Conservation (phyloP, 1,284 basidiomycete genomes). For the Fomitopsis pinicola region DNA sequence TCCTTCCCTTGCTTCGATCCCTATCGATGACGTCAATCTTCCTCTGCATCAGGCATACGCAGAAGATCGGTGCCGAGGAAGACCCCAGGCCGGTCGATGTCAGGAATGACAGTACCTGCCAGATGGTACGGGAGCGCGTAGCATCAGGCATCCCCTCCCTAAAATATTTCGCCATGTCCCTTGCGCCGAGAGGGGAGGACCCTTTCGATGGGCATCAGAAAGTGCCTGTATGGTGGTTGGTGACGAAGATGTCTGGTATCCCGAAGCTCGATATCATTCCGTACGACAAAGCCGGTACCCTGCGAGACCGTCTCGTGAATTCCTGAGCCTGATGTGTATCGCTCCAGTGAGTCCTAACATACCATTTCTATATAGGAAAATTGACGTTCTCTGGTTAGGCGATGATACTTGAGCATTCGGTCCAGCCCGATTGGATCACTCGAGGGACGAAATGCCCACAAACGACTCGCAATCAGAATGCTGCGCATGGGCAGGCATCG, state of each 20-base stretch:
- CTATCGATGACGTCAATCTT: not conserved
- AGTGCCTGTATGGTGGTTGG: conserved; percentile 5
- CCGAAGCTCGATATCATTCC: not conserved
- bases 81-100: not conserved
- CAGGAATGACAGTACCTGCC: not conserved
- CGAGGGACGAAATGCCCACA: too few species aligned
- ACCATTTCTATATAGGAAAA: too few species aligned
- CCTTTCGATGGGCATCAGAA: not conserved
- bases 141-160: not conserved
- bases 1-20: conserved; percentile 1
- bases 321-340: not conserved
- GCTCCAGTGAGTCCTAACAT: too few species aligned
- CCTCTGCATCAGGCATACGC: conserved; percentile 5
- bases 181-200: conserved; percentile 4
- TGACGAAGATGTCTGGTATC: not conserved
- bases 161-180: conserved; percentile 1
- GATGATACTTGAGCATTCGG: too few species aligned
- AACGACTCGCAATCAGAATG: too few species aligned
- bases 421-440: too few species aligned
- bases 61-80: not conserved
- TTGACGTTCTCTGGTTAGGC: too few species aligned
- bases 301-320: conserved; percentile 1
- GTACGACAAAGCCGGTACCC: not conserved
- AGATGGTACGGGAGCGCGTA: not conserved
- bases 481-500: too few species aligned